phyloP scores from a whole-genome alignment of 108 stramenopile genomes.

The Cyclotella atomus region DNA sequence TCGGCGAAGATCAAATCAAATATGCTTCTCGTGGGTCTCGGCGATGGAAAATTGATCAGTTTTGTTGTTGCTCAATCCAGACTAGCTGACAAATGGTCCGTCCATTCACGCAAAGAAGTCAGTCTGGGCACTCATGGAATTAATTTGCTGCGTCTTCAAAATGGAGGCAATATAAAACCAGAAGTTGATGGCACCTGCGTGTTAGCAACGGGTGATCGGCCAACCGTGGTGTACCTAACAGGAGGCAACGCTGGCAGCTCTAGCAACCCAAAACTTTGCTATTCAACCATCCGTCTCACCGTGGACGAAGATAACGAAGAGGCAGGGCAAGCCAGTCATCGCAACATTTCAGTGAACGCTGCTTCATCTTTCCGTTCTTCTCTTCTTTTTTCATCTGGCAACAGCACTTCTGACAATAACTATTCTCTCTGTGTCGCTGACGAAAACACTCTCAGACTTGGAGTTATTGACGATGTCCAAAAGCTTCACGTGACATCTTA shows the following conservation, averaged over 20 bases:
- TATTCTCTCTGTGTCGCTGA: slow-evolving; percentile 95
- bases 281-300: slow-evolving; percentile 92
- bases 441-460: slow-evolving; percentile 86
- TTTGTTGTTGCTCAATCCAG: slow-evolving; percentile 63
- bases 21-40: slow-evolving; percentile 95
- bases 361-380: slow-evolving; percentile 80
- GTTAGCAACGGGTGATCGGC: slow-evolving; percentile 94
- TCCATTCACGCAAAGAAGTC: slow-evolving; percentile 89
- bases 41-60: slow-evolving; percentile 92
- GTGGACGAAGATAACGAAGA: slow-evolving; percentile 57
- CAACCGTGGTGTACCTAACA: slow-evolving; percentile 94
- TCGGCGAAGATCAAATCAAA: slow-evolving; percentile 50
- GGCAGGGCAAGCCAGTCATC: slow-evolving; percentile 57
- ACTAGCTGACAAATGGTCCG: slow-evolving; percentile 35
- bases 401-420: slow-evolving; percentile 35
- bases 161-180: slow-evolving; percentile 20
- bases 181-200: slow-evolving; percentile 81
- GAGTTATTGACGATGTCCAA: slow-evolving; percentile 97
- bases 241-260: slow-evolving; percentile 66
- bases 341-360: slow-evolving; percentile 76
- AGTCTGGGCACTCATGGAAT: slow-evolving; percentile 95
- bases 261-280: slow-evolving; percentile 86
- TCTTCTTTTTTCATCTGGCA: slow-evolving; percentile 60
- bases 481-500: slow-evolving; percentile 96
- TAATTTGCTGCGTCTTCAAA: slow-evolving; percentile 74